Base-by-base conservation (phyloP, 208 protist species). In the Leishmania tropica region DNA sequence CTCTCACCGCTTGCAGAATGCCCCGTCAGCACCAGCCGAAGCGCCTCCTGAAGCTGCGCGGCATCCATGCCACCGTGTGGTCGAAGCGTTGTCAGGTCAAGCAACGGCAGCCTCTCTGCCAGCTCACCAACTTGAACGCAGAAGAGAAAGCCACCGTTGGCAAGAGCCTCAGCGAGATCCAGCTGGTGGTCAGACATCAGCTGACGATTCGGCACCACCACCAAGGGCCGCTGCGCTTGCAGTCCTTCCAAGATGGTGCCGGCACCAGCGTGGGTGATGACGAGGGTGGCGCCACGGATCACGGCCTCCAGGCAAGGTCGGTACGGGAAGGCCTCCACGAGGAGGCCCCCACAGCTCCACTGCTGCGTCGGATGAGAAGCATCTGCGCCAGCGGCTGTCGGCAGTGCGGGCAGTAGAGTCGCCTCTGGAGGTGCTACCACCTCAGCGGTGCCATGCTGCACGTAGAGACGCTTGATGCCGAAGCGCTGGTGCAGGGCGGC, bases 181-280 rank as follows among this genome's bases (percentile, higher is more conserved):
- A 95, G 79, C 81, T 98, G 96, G 78, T 98, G 96, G 83, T 98
- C 93, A 11, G 88, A 92, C 96, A 97, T 97, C 40, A 98, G 91
- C 40, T 76, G 45, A 21, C 92, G 90, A 75, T 98, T 98, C 3
- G 96, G 96, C 45, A 98, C 95, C 1, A 95, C 93, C 42, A 98
- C 84, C 40, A 92, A 79, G n/a, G 89, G 90, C 4, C 80, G 81
- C 40, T 81, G 87, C 48, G 83, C 81, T 64, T 96, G 87, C 35
- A 98, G 83, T n/a, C 87, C 88, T 71, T 98, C 95, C 45, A 98
- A 90, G n/a, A 98, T 96, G n/a, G 96, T 98, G 21, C 96, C 96
- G 0, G 95, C 96, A 17, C 96, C 96, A 28, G 95, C 95, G 83
- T 98, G 96, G 6, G 94, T 94, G 45, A 98, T 90, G 53, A 98